A percentile compares a stretch with the other conserved stretches of the same genome.
These are phyloP conservation scores for Xylaria sp. DNA, from an alignment of 2,329 filamentous ascomycete genomes.

Conservation along the genomic window DNA sequence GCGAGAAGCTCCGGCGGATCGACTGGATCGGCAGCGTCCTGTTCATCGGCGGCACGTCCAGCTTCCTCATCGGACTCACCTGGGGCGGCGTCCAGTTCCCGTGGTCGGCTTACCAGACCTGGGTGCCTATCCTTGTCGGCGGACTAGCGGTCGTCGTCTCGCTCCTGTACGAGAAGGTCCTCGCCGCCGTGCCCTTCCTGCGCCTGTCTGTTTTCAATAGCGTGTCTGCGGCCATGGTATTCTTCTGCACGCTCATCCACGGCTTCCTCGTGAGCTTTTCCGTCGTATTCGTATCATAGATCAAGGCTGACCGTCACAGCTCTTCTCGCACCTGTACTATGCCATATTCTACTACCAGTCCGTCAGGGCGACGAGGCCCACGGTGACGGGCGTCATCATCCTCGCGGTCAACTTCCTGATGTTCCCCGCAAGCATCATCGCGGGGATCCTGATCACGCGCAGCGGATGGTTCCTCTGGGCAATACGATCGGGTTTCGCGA, in stretches of 20 bases:
- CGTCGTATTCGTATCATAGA: too few species aligned
- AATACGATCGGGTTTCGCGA: slow-evolving; percentile 6
- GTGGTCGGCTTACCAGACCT: slow-evolving; percentile 44
- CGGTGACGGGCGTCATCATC: slow-evolving; percentile 14
- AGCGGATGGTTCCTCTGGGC: slow-evolving; percentile 13
- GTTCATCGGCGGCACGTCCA: slow-evolving; percentile 50
- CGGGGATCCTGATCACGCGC: slow-evolving; percentile 12
- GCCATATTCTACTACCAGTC: slow-evolving; percentile 15
- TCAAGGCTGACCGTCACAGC: too few species aligned
- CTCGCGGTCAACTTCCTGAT: slow-evolving; percentile 13
- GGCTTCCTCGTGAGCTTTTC: too few species aligned
- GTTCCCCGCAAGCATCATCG: slow-evolving; percentile 1
- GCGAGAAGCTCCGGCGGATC: slow-evolving; percentile 30
- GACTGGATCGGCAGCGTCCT: slow-evolving; percentile 54
- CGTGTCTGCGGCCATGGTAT: slow-evolving; percentile 4
- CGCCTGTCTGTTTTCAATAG: slow-evolving; percentile 10
- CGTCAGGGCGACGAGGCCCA: slow-evolving; percentile 8
- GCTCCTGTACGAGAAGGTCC: slow-evolving; percentile 27
- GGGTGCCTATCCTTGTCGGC: slow-evolving; percentile 19
- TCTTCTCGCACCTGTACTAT: slow-evolving; percentile 16
- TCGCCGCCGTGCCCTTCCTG: slow-evolving; percentile 12
- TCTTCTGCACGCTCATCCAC: too few species aligned
- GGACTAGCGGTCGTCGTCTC: slow-evolving; percentile 20
- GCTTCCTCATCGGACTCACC: slow-evolving; percentile 52
- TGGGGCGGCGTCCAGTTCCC: slow-evolving; percentile 44